phyloP scores from a whole-genome alignment of 2,329 filamentous ascomycete species.

The Hymenoscyphus albidus region DNA sequence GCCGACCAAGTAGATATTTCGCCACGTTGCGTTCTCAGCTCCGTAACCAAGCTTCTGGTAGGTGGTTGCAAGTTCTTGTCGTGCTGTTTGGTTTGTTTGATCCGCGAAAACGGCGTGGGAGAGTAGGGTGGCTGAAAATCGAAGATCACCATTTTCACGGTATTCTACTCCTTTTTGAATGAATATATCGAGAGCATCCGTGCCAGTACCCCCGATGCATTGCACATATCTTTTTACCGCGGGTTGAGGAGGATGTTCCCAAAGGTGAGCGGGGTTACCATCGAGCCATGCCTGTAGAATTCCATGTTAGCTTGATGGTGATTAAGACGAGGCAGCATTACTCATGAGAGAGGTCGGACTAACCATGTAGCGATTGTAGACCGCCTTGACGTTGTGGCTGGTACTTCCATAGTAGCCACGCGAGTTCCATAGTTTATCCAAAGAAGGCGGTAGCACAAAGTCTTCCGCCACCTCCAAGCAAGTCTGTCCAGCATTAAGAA shows the following conservation, averaged over 20 bases:
- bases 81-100: conserved; percentile 17
- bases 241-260: conserved; percentile 37
- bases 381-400: conserved; percentile 40
- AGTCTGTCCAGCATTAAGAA: conserved; percentile 38
- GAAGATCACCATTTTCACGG: conserved; percentile 33
- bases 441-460: conserved; percentile 34
- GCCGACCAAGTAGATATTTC: conserved; percentile 39
- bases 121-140: conserved; percentile 40
- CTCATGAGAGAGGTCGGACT: background rate
- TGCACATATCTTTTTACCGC: conserved; percentile 37
- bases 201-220: conserved; percentile 35
- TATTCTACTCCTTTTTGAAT: conserved; percentile 33
- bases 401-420: conserved; percentile 39
- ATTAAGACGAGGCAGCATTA: background rate
- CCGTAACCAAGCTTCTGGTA: conserved; percentile 34
- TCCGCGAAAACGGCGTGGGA: conserved; percentile 36
- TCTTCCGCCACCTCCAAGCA: conserved; percentile 40
- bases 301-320: background rate
- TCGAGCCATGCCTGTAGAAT: conserved; percentile 25
- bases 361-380: conserved; percentile 35
- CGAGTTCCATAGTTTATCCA: conserved; percentile 34
- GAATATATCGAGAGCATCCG: conserved; percentile 25
- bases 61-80: background rate
- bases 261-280: conserved; percentile 36
- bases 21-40: conserved; percentile 40